Evolutionary conservation across 2,329 filamentous ascomycete genomes (phyloP).

Genomic region (Diaporthe sp.): DNA sequence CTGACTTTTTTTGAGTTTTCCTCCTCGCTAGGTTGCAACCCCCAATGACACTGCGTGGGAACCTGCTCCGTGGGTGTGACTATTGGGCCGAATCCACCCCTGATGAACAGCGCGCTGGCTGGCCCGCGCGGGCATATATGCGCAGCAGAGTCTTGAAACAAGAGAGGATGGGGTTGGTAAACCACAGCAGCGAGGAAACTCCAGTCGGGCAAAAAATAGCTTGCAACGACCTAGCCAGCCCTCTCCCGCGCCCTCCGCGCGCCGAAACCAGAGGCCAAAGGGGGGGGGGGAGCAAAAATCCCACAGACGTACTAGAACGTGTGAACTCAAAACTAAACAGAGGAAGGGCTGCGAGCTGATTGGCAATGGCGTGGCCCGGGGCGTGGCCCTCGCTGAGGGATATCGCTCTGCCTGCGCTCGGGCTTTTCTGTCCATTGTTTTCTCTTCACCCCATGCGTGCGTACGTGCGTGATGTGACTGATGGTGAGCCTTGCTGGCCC

Average conservation of each 20-base stretch:
- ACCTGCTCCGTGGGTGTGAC: not conserved
- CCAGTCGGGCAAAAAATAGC: not conserved
- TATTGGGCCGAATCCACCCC: constrained; percentile 3
- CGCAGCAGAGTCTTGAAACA: constrained; percentile 27
- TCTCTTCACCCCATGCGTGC: not conserved
- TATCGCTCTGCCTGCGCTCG: constrained; percentile 15
- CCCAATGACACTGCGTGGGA: constrained; percentile 8
- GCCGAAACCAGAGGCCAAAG: not conserved
- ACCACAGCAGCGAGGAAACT: not conserved
- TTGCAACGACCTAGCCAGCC: not conserved
- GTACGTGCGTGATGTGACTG: not conserved
- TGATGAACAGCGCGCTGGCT: constrained; percentile 25
- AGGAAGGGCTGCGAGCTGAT: constrained; percentile 5
- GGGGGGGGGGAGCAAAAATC: no score
- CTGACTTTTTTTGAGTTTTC: constrained; percentile 10
- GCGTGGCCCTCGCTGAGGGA: constrained; percentile 5
- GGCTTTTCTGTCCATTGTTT: not conserved
- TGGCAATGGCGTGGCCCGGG: not conserved
- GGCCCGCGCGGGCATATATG: constrained; percentile 12
- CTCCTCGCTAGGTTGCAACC: constrained; percentile 3
- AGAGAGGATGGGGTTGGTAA: not conserved
- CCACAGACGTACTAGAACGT: not conserved
- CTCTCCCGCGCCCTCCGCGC: not conserved
- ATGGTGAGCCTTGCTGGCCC: not conserved
- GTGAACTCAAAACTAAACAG: not conserved